Base-by-base conservation (phyloP, 169 alveolate species). In the Plasmodium inui region DNA sequence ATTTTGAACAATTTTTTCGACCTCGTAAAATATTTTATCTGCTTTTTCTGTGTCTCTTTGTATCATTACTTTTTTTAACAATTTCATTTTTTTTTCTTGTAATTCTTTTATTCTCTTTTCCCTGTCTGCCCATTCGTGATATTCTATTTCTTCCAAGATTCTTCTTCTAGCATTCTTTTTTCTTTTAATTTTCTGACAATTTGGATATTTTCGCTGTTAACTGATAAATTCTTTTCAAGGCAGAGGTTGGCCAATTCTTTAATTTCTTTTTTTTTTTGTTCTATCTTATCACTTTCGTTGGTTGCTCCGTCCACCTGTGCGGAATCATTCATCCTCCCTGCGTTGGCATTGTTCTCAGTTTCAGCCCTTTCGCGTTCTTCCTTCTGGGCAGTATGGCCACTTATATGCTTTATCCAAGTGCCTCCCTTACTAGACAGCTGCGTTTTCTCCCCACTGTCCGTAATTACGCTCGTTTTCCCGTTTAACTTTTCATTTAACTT, bases 91-190 rank as follows among this genome's bases (percentile, higher is more conserved):
- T 80, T 89, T 89, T 34, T 89, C 94, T 78, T 89, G 94, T 73
- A 89, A 78, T 79, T 89, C 94, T 79, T 89, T 89, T 89, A 89
- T 89, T 89, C 94, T 37, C 61, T 89, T 89, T 89, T 89, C 94
- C 71, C 94, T 89, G 74, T 89, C 94, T 2, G 94, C 94, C 94
- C 94, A 89, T 89, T 89, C 94, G 46, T 89, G 94, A 17, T 78
- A 89, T 61, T 89, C 94, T 22, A 89, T 89, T 78, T 89, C 83
- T 50, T 89, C 94, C 71, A 89, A 37, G 34, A 89, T 89, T 89
- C 80, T 79, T 89, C 94, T 28, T 89, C 94, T n/a, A 89, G 57
- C 78, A 19, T 89, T 79, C 94, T 53, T 89, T 89, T 89, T 57
- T 89, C 94, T 78, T 89, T 89, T 57, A 89, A 79, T 73, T 89